These are phyloP conservation scores for Tetracladium setigerum DNA, from an alignment of 495 filamentous ascomycete genomes.

Conservation along the genomic window DNA sequence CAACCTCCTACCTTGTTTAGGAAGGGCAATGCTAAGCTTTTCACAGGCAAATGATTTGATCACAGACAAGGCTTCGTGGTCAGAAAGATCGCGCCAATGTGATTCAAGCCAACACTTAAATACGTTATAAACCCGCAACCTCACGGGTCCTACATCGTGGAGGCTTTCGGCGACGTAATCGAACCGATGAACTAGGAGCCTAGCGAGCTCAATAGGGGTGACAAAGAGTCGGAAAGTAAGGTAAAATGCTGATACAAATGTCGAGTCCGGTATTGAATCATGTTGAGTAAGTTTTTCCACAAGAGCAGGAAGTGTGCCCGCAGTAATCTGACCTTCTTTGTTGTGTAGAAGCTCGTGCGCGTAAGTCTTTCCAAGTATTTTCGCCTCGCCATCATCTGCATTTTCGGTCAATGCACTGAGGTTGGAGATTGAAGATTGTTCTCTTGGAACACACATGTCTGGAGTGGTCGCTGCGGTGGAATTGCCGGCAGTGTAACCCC, in stretches of 20 bases:
- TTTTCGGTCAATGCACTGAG: conserved; percentile 59
- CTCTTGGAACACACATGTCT: conserved; percentile 41
- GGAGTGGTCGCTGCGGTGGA: conserved; percentile 66
- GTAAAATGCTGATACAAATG: conserved; percentile 93
- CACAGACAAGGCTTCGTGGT: conserved; percentile 62
- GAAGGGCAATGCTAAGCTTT: conserved; percentile 57
- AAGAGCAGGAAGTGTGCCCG: conserved; percentile 82
- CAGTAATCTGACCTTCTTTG: conserved; percentile 94
- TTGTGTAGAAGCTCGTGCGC: conserved; percentile 87
- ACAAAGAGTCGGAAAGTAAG: conserved; percentile 95
- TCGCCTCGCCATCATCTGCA: conserved; percentile 68
- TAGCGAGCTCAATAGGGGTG: conserved; percentile 69
- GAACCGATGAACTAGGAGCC: conserved; percentile 79
- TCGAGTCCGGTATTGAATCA: conserved; percentile 84
- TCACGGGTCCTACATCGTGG: conserved; percentile 66
- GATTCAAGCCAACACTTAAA: conserved; percentile 97
- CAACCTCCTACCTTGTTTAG: conserved; percentile 74
- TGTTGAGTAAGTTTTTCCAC: conserved; percentile 91
- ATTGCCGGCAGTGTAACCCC: conserved; percentile 6
- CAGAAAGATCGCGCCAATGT: conserved; percentile 81
- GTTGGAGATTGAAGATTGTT: conserved; percentile 42
- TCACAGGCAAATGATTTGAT: conserved; percentile 74
- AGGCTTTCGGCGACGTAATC: conserved; percentile 79
- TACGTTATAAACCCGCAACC: conserved; percentile 88
- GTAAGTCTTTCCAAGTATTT: conserved; percentile 74